These are phyloP conservation scores for Ligustrum vulgare DNA, from an alignment of 257 asterid species.

Conservation along the genomic window DNA sequence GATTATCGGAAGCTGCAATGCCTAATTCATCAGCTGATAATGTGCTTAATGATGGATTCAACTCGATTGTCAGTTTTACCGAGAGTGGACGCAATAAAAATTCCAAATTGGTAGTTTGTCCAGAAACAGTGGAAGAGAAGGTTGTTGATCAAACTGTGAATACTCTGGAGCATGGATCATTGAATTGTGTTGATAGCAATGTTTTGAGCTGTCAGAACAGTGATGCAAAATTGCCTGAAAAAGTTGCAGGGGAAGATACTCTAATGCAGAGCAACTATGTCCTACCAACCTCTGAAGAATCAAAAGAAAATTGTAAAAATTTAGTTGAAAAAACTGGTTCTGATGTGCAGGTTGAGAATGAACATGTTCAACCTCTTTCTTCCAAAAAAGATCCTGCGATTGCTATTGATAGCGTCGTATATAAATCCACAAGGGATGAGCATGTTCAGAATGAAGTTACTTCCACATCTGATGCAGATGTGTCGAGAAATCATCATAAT, in stretches of 20 bases:
- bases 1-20: slow-evolving; percentile 54
- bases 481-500: slow-evolving; percentile 31
- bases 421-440: slow-evolving; percentile 28
- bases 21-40: slow-evolving; percentile 34
- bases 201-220: slow-evolving; percentile 23
- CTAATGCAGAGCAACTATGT: slow-evolving; percentile 31
- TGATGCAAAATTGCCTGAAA: slow-evolving; percentile 36
- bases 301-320: slow-evolving; percentile 20
- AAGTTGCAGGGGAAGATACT: slow-evolving; percentile 32
- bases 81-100: slow-evolving; percentile 29
- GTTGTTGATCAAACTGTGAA: slow-evolving; percentile 28
- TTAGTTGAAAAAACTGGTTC: slow-evolving; percentile 28
- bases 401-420: slow-evolving; percentile 31
- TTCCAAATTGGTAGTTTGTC: slow-evolving; percentile 33
- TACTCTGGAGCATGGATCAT: slow-evolving; percentile 23
- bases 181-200: slow-evolving; percentile 26
- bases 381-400: slow-evolving; percentile 30
- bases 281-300: slow-evolving; percentile 33
- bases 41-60: slow-evolving; percentile 25
- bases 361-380: slow-evolving; percentile 28
- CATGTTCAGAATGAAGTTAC: slow-evolving; percentile 29
- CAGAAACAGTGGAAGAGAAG: slow-evolving; percentile 30
- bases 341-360: slow-evolving; percentile 29
- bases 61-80: slow-evolving; percentile 27
- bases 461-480: slow-evolving; percentile 35